Base-by-base conservation (phyloP, 345 rosid species). In the Mangifera indica region DNA sequence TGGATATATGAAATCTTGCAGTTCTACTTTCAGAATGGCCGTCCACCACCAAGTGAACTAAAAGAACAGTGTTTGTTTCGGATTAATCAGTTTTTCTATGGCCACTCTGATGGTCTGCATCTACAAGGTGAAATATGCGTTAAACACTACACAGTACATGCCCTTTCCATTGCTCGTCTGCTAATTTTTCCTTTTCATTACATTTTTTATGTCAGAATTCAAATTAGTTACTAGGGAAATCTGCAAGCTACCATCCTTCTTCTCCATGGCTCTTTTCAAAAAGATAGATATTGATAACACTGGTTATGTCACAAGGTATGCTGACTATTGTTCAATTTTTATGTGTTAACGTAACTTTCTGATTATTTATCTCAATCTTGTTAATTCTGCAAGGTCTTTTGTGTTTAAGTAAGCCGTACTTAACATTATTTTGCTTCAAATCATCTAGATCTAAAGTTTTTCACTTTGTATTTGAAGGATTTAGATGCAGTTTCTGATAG, bases 1-100 rank as follows among this genome's bases (percentile, higher is more conserved):
- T 17, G 34, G 62, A 46, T 65, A 26, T 21, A 59, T 81, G 45
- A 58, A 81, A 77, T 80, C 63, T 71, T 86, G 81, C 83, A 94
- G 99, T 95, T 95, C 86, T 95, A 95, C 79, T 95, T 95, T 81
- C 87, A 84, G 84, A 79, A 92, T 86, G 99, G 99, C 0, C 89
- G 85, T 2, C 97, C 98, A n/a, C 85, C 91, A 42, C 91, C 93
- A 64, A 86, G 80, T 72, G 99, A 90, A 66, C 77, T 91, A 7
- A 95, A 86, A 75, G 98, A 92, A 58, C 92, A 89, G 77, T 84
- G 84, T 73, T 67, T 91, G 82, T 68, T 80, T 78, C 84, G 90
- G 79, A 81, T 89, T 75, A 87, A 80, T 81, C 98, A 88, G 71
- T 85, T 84, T 59, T 92, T 92, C 75, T 83, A 83, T 69, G 91